A percentile compares a stretch with the other conserved stretches of the same genome.
phyloP scores from a whole-genome alignment of 495 filamentous ascomycete genomes.

The Hypoxylon lienhwacheense region DNA sequence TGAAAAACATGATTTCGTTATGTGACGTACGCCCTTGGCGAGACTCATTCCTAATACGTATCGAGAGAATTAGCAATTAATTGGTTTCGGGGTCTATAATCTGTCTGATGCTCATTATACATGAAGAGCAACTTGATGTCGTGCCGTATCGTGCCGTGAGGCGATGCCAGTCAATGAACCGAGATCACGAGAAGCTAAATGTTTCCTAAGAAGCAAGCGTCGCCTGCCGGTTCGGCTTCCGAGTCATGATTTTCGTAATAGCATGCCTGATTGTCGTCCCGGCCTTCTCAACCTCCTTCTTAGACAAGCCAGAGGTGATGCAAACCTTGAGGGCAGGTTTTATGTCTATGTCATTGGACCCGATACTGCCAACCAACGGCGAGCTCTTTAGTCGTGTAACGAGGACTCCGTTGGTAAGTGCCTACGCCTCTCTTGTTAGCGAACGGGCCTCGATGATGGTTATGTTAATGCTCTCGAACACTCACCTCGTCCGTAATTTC shows the following conservation, averaged over 20 bases:
- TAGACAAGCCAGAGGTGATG: conserved; percentile 79
- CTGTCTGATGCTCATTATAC: conserved; percentile 6
- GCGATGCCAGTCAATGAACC: background rate
- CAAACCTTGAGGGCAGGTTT: conserved; percentile 87
- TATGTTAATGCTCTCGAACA: conserved; percentile 1
- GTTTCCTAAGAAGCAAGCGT: conserved; percentile 32
- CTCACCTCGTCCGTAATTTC: conserved; percentile 92
- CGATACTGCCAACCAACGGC: conserved; percentile 59
- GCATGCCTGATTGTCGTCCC: conserved; percentile 87
- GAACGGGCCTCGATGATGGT: background rate
- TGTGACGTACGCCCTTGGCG: background rate
- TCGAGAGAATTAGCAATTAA: conserved; percentile 36
- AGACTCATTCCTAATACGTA: background rate
- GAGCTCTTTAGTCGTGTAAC: conserved; percentile 82
- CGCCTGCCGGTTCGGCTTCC: conserved; percentile 48
- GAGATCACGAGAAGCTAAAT: conserved; percentile 24
- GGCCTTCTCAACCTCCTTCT: conserved; percentile 93
- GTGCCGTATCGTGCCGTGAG: conserved; percentile 13
- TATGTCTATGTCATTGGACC: conserved; percentile 63
- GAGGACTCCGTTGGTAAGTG: conserved; percentile 80
- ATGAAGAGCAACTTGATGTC: conserved; percentile 8
- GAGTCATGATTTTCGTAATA: conserved; percentile 80
- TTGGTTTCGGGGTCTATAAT: conserved; percentile 23
- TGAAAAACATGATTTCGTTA: no score
- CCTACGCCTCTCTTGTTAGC: conserved; percentile 46